Evolutionary conservation across 495 filamentous ascomycete species (phyloP), one percentile per base, ranked within the genome.

Genomic region (Podospora appendiculata): DNA sequence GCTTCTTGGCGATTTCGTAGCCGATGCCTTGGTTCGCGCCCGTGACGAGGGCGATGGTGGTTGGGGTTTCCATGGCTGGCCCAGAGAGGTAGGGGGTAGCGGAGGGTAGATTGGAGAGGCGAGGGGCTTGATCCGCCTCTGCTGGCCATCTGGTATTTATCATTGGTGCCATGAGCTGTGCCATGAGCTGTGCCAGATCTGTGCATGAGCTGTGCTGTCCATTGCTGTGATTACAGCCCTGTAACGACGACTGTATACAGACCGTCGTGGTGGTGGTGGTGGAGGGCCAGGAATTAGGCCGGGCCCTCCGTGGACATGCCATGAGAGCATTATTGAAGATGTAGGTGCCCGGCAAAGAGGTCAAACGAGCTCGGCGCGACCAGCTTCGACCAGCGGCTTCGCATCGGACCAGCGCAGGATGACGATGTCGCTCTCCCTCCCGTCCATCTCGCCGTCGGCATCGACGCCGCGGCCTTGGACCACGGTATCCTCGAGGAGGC

Each of bases 351-450:
- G 25, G 25, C 25, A 5, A 25, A 2, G 25, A 45, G 14, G 42
- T 80, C 68, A 96, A 49, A 96, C 80, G 63, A 97, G 70, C 68
- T 98, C 93, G 34, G 90, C 81, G 57, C 87, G 82, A 33, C 89
- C 90, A 35, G 70, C 77, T 56, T 78, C 76, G 53, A 94, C 88
- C 54, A 83, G 75, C 44, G 74, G 72, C 60, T 77, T 88, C 4
- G 95, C 83, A 42, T 84, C 88, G 41, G 86, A 84, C 87, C 93
- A 98, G 57, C 93, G 73, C 18, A 92, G 78, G 61, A 96, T 89
- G 57, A 87, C 84, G 35, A 97, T 80, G 75, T 96, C 90, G 33
- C 89, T 89, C 67, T 83, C 87, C 58, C 74, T 75, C 67, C 90
- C 81, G 52, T 82, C 71, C 60, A 82, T 72, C 36, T 67, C 62